Evolutionary conservation across 306 rosid species (phyloP), one percentile per base, ranked within the genome.

Genomic region (Cicer yamashitae): DNA sequence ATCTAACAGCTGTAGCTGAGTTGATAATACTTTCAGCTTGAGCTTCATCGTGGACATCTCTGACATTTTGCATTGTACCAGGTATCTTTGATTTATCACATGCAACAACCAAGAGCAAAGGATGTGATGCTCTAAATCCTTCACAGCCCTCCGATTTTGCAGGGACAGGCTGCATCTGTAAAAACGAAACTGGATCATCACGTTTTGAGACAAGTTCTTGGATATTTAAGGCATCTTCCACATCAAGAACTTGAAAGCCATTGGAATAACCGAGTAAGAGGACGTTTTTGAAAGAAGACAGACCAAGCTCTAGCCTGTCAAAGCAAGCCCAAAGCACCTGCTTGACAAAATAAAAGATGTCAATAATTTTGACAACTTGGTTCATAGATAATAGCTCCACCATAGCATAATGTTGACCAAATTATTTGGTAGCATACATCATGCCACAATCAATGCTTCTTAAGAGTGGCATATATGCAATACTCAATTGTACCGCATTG

Each of bases 311-410:
- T 84, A 96, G 80, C 86, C 82, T 86, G 75, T 91, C 98, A 62
- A 92, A 92, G 82, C 94, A 86, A 78, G 98, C 89, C 94, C 92
- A 96, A 50, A 96, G 82, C 79, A 96, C 96, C 99, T 96, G 82
- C 22, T 46, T 71, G 71, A 57, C 75, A 77, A 77, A 70, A 43
- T 53, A 58, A 59, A 8, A 79, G 7, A 57, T 62, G 54, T 40
- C 75, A 70, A 68, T 8, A 64, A 77, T 41, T 46, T 17, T 15
- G 37, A 20, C 59, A 52, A 15, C 14, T 22, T 3, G 13, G n/a
- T 50, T 78, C 70, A 69, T 59, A 63, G 44, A 45, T 37, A 70
- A 65, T 18, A 44, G 58, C 46, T 73, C 57, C 3, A 13, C 58
- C 79, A 45, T n/a, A 65, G 72, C 14, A 50, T 9, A 66, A 12